Evolutionary conservation across 2,329 filamentous ascomycete species (phyloP).

Genomic region (Fusarium compactum): DNA sequence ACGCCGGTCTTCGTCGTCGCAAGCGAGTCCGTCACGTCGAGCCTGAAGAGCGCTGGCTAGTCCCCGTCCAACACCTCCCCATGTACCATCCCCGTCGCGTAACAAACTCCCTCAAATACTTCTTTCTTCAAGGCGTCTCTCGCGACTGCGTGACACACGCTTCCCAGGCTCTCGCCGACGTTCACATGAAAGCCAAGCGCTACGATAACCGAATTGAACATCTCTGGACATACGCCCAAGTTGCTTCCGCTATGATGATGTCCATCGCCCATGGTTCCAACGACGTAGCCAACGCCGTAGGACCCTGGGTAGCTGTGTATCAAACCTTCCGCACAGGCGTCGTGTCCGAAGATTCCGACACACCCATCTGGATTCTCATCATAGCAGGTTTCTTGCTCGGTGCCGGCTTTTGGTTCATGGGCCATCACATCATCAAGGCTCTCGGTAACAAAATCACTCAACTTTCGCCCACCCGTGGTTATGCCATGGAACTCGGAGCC

Average conservation of each 20-base stretch:
- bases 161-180: not conserved
- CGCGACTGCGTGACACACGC: not conserved
- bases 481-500: not conserved
- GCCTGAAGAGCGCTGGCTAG: not conserved
- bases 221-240: not conserved
- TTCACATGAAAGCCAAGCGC: not conserved
- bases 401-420: not conserved
- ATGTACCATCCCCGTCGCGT: not conserved
- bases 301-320: not conserved
- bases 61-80: not conserved
- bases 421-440: not conserved
- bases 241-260: not conserved
- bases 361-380: not conserved
- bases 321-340: not conserved
- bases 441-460: not conserved
- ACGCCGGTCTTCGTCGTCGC: not conserved
- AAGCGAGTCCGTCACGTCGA: not conserved
- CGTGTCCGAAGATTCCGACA: not conserved
- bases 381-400: not conserved
- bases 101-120: not conserved
- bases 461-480: not conserved
- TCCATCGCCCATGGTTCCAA: not conserved
- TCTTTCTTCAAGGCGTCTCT: not conserved
- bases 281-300: not conserved
- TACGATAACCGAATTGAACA: not conserved